Conservation (phyloP, 148 eudicot genomes). For the Amaranthus palmeri region DNA sequence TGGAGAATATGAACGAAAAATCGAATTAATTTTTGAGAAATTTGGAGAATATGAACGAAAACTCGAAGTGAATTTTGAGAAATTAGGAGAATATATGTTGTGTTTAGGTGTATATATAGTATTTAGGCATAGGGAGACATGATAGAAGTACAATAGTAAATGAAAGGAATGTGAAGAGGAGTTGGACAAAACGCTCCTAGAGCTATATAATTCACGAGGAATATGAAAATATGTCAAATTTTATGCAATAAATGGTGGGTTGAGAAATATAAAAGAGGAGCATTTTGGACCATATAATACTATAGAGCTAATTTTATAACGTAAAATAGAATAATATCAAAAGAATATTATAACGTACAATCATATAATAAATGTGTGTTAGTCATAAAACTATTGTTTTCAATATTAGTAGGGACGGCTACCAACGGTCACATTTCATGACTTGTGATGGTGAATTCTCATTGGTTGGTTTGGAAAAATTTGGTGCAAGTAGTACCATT, state of each 20-base stretch:
- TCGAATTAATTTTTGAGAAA: too few species aligned
- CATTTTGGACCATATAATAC: slow-evolving; percentile 2
- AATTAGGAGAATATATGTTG: background rate
- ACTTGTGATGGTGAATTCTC: background rate
- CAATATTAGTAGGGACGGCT: background rate
- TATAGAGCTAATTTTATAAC: slow-evolving; percentile 1
- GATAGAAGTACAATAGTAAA: too few species aligned
- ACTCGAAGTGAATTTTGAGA: too few species aligned
- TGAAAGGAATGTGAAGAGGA: slow-evolving; percentile 8
- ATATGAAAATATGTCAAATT: slow-evolving; percentile 8
- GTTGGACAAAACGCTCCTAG: slow-evolving; percentile 23
- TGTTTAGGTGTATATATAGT: background rate
- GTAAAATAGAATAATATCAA: slow-evolving; percentile 1
- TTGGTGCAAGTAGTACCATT: background rate
- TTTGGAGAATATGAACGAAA: background rate
- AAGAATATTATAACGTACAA: background rate
- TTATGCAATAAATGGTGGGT: slow-evolving; percentile 4
- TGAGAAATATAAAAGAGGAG: slow-evolving; percentile 5
- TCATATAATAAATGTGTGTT: background rate
- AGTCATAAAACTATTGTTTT: background rate
- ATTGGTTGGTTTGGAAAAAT: background rate
- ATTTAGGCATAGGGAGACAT: background rate
- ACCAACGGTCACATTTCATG: slow-evolving; percentile 24
- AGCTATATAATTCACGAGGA: slow-evolving; percentile 28
- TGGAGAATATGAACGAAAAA: background rate